Conservation (phyloP, 2,329 filamentous ascomycete genomes). For the Xylariaceae sp. region DNA sequence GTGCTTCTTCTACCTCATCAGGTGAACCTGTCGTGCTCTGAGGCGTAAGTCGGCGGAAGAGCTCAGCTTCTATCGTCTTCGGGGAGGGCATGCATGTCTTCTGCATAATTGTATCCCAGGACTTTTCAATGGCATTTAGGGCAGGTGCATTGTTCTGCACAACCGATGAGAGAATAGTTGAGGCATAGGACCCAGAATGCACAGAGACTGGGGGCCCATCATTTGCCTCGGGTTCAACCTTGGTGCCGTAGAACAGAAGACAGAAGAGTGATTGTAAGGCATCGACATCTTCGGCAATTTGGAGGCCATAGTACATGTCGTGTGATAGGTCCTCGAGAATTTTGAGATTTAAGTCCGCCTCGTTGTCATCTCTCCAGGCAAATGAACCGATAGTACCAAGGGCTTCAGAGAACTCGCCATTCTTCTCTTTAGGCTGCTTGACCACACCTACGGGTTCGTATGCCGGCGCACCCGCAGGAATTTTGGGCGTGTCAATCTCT, state of each 20-base stretch:
- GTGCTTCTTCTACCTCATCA: conserved; percentile 20
- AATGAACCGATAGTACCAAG: conserved; percentile 45
- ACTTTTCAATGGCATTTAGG: conserved; percentile 47
- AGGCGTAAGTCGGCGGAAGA: conserved; percentile 43
- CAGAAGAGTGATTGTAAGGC: conserved; percentile 57
- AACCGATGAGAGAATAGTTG: conserved; percentile 55
- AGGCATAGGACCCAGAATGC: conserved; percentile 48
- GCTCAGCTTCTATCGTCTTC: conserved; percentile 33
- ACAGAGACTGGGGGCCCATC: conserved; percentile 22
- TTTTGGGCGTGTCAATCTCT: conserved; percentile 27
- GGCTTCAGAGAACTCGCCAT: conserved; percentile 44
- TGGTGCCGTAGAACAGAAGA: conserved; percentile 39
- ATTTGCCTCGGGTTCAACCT: conserved; percentile 22
- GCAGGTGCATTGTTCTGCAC: conserved; percentile 66
- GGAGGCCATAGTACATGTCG: conserved; percentile 67
- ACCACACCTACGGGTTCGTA: conserved; percentile 59
- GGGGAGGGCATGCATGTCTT: conserved; percentile 33
- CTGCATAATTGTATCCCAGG: conserved; percentile 44
- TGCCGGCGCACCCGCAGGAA: conserved; percentile 50
- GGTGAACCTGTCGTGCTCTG: conserved; percentile 11
- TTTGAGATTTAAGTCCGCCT: conserved; percentile 48
- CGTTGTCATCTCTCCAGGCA: conserved; percentile 34
- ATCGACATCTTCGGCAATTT: conserved; percentile 55
- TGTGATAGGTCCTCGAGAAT: conserved; percentile 61
- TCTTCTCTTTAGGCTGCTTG: conserved; percentile 46